A percentile compares a stretch with the other conserved stretches of the same genome.
phyloP scores from a whole-genome alignment of 75 land plant species.

The Picea glauca region DNA sequence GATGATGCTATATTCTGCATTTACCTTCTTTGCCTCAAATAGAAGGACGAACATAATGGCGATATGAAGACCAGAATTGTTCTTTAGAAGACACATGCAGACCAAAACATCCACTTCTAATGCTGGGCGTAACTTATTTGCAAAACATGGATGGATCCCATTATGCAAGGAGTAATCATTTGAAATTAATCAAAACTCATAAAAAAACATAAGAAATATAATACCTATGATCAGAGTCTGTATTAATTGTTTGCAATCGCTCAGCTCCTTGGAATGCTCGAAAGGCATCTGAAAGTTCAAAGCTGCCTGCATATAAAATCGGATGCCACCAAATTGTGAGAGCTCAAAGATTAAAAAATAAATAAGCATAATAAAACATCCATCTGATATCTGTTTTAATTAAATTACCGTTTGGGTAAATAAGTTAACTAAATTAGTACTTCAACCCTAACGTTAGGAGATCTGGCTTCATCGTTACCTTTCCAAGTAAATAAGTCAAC shows the following conservation, averaged over 20 bases:
- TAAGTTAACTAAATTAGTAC: too few species aligned
- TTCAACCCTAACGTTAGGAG: too few species aligned
- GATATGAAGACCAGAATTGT: not conserved
- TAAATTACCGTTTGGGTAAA: too few species aligned
- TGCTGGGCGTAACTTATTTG: not conserved
- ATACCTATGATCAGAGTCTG: constrained; percentile 97
- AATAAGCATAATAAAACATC: not conserved
- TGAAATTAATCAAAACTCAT: not conserved
- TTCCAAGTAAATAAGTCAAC: too few species aligned
- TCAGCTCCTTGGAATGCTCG: constrained; percentile 91
- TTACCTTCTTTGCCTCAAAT: too few species aligned
- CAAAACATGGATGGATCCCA: not conserved
- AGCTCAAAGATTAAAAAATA: not conserved
- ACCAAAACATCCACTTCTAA: too few species aligned
- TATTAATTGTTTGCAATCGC: constrained; percentile 86
- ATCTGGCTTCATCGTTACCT: too few species aligned
- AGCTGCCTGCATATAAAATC: constrained; percentile 66
- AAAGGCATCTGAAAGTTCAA: constrained; percentile 73
- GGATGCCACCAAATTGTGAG: not conserved
- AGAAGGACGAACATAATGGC: not conserved
- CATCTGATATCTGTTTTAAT: not conserved
- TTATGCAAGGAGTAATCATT: not conserved
- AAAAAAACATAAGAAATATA: not conserved
- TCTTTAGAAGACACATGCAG: too few species aligned
- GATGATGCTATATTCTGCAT: too few species aligned